Conservation (phyloP, 805 yeast genomes). For the Kuraishia cidri region DNA sequence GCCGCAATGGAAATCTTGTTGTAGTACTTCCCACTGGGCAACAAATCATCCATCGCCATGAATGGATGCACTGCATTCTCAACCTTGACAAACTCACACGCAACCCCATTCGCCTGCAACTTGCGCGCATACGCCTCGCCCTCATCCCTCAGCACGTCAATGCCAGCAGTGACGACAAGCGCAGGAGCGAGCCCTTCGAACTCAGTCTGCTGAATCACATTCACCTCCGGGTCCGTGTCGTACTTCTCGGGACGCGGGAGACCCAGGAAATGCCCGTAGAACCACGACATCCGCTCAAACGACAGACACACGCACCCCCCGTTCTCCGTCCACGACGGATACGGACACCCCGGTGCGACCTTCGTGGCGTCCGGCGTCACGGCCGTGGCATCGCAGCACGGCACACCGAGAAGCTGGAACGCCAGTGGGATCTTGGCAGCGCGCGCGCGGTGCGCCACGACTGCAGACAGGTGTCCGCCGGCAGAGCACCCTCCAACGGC, state of each 20-base stretch:
- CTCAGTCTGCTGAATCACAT: conserved; percentile 21
- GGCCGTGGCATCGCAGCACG: conserved; percentile 30
- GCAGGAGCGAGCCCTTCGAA: conserved; percentile 26
- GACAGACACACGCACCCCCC: conserved; percentile 28
- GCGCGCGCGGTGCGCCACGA: conserved; percentile 15
- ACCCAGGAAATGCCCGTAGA: conserved; percentile 24
- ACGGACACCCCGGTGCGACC: too few species aligned
- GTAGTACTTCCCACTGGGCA: too few species aligned
- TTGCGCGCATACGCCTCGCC: conserved; percentile 27
- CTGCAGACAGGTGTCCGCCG: conserved; percentile 22
- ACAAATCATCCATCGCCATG: too few species aligned
- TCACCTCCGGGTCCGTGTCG: too few species aligned
- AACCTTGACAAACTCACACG: too few species aligned
- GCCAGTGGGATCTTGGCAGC: conserved; percentile 16
- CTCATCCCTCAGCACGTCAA: conserved; percentile 30
- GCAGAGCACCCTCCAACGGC: conserved; percentile 36
- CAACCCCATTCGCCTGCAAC: too few species aligned
- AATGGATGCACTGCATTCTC: too few species aligned
- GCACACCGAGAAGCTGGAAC: conserved; percentile 29
- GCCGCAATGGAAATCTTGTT: too few species aligned
- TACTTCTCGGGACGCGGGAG: conserved; percentile 26
- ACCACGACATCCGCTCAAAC: conserved; percentile 31
- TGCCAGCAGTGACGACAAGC: conserved; percentile 25
- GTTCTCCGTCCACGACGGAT: conserved; percentile 23
- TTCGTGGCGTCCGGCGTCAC: conserved; percentile 16